phyloP scores from a whole-genome alignment of 164 flowering plant genomes.

The Euptelea pleiosperma region DNA sequence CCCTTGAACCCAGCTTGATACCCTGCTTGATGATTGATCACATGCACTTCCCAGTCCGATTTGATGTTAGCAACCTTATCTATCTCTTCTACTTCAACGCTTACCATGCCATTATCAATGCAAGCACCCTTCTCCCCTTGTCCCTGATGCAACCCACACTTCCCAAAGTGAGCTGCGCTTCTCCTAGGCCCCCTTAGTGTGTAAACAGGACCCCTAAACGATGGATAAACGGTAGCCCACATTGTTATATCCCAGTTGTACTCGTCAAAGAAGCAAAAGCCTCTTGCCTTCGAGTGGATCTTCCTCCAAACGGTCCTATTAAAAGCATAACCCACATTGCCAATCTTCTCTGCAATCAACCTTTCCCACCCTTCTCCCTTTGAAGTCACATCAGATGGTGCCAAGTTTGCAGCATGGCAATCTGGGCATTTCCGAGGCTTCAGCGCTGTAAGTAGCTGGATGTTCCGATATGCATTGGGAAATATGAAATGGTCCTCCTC shows the following conservation, averaged over 20 bases:
- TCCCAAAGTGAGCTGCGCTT: conserved; percentile 94
- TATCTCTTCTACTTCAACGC: conserved; percentile 46
- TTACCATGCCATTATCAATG: conserved; percentile 62
- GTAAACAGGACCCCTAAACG: conserved; percentile 80
- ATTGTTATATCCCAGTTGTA: conserved; percentile 98
- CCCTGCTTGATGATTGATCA: conserved; percentile 50
- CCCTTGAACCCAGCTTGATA: conserved; percentile 93
- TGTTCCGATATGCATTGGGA: conserved; percentile 83
- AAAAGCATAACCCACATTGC: conserved; percentile 87
- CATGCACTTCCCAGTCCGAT: conserved; percentile 53
- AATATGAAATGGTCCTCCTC: conserved; percentile 92
- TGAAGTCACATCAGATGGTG: conserved; percentile 80
- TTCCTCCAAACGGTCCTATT: conserved; percentile 86
- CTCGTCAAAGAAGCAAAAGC: conserved; percentile 85
- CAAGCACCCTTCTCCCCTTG: conserved; percentile 54
- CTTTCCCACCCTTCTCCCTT: conserved; percentile 67
- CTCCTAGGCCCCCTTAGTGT: conserved; percentile 78
- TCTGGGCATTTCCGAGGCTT: conserved; percentile 68
- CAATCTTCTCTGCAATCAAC: conserved; percentile 82
- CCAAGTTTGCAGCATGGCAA: conserved; percentile 86
- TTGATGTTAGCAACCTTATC: conserved; percentile 65
- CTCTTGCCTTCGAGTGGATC: conserved; percentile 64
- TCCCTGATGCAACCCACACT: conserved; percentile 96
- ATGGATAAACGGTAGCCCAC: conserved; percentile 94
- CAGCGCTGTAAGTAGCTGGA: conserved; percentile 53